Conservation (phyloP, 441 rosid species). For the Bocquillonia castaneifolia region DNA sequence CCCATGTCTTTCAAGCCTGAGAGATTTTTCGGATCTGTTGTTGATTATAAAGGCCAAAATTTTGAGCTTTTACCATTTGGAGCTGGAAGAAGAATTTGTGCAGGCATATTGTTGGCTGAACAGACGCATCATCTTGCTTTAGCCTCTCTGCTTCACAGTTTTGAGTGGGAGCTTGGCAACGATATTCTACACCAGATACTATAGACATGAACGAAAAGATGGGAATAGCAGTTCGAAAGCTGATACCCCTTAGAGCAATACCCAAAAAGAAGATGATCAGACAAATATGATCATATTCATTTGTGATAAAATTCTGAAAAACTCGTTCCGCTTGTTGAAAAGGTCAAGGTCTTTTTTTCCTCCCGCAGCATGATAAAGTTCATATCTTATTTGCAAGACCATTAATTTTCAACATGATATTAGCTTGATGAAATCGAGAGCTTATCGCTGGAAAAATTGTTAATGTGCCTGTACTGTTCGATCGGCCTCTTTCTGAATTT, state of each 20-base stretch:
- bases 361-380: no score
- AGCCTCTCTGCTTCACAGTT: slow-evolving; percentile 30
- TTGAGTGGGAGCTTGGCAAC: slow-evolving; percentile 27
- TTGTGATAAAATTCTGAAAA: no score
- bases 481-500: no score
- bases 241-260: slow-evolving; percentile 15
- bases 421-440: no score
- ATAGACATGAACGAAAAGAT: slow-evolving; percentile 21
- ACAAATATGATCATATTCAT: no score
- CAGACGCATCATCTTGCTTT: slow-evolving; percentile 19
- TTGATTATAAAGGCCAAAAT: slow-evolving; percentile 28
- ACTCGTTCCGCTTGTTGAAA: no score
- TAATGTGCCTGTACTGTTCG: no score
- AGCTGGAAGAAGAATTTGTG: slow-evolving; percentile 32
- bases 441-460: no score
- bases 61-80: slow-evolving; percentile 36
- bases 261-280: slow-evolving; percentile 12
- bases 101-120: slow-evolving; percentile 29
- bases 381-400: no score
- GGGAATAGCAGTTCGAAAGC: slow-evolving; percentile 26
- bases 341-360: no score
- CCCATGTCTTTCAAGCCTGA: slow-evolving; percentile 33
- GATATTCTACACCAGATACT: slow-evolving; percentile 7
- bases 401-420: no score
- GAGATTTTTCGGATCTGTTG: slow-evolving; percentile 26